Base-by-base conservation (phyloP, 345 rosid genomes). In the Limnanthes douglasii region DNA sequence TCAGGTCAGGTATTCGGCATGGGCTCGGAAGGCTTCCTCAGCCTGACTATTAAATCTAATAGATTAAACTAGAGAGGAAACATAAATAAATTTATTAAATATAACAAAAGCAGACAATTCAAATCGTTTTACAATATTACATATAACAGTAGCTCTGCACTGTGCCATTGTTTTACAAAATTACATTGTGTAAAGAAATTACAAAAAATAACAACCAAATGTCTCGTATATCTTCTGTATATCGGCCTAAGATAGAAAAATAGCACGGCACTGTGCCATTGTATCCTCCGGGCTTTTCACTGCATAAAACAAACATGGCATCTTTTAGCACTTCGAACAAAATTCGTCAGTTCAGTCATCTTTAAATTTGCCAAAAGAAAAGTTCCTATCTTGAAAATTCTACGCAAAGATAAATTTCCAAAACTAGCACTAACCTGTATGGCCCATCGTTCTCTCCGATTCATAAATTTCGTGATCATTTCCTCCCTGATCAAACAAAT, bases 391-490 rank as follows among this genome's bases (percentile, higher is more conserved):
- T 8, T 24, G 14, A 10, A 37, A 11, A 18, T 22, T 21, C 11
- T 8, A 21, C 21, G 34, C 24, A 34, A 31, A 39, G 11, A 19
- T 26, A 22, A 46, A 36, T 11, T 15, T 41, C 26, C 33, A 5
- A 56, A 52, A 27, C 8, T 23, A 29, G 14, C 32, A 45, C 63
- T 68, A 2, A 86, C 97, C 97, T 72, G 88, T 72, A 50, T 86
- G 93, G 33, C 97, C 97, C 22, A 67, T 52, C 13, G 97, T 86
- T 56, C 45, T 62, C 33, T 73, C 79, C n/a, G 97, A 86, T 51
- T 75, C 88, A 41, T 44, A 86, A 21, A 86, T 86, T 56, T 86
- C 97, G 41, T 78, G 56, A 60, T 86, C 97, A 5, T 82, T 86
- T 39, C 97, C 97, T 41, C 94, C 97, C 94, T 86, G 70, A n/a